A percentile compares a stretch with the other conserved stretches of the same genome.
Evolutionary conservation across 305 asterid species (phyloP).

Genomic region (Fraxinus sp.): DNA sequence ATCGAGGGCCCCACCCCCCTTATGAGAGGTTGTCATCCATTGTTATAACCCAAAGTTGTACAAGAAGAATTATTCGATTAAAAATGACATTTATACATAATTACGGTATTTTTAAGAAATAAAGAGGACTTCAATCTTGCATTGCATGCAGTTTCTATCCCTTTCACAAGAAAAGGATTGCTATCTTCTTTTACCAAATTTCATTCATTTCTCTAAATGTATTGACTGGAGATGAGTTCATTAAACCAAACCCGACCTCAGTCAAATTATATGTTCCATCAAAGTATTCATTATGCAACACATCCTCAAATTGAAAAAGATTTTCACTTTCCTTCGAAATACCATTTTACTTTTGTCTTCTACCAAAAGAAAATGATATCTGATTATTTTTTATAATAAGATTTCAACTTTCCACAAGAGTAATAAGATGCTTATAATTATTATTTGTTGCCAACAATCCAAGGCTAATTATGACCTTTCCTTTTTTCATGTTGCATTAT

Average conservation of each 20-base stretch:
- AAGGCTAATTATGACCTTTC: not conserved
- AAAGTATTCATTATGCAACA: no score
- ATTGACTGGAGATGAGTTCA: not conserved
- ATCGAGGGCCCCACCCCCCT: no score
- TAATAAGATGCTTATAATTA: not conserved
- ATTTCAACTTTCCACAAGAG: not conserved
- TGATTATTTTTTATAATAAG: not conserved
- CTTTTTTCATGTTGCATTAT: not conserved
- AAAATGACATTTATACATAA: not conserved
- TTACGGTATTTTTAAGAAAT: not conserved
- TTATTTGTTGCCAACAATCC: not conserved
- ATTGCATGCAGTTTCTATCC: not conserved
- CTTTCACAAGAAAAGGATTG: not conserved
- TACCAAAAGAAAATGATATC: not conserved
- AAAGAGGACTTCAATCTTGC: not conserved
- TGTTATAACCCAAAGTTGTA: no score
- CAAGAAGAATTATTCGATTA: no score
- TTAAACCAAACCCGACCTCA: not conserved
- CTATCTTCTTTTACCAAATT: not conserved
- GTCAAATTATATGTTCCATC: not conserved
- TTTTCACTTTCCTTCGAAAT: not conserved
- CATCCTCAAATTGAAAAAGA: no score
- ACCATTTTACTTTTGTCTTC: conserved; percentile 19
- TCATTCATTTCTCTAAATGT: not conserved
- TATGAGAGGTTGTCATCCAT: no score